Conservation (phyloP, 2,329 filamentous ascomycete genomes). For the Colletotrichum sp. region DNA sequence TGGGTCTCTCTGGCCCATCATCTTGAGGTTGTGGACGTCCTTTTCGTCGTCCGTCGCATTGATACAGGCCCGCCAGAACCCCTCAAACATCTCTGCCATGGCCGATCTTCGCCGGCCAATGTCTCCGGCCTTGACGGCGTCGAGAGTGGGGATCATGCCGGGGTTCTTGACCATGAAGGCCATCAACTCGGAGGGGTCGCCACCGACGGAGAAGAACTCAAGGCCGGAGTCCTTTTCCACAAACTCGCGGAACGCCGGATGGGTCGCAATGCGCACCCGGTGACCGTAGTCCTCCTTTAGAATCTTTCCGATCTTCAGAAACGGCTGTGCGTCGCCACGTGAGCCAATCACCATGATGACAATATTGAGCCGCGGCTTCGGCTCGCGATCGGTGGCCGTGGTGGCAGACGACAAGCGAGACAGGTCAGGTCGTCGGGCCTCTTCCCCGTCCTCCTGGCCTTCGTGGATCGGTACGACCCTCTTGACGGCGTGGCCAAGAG, state of each 20-base stretch:
- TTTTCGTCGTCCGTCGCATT: slow-evolving; percentile 74
- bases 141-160: slow-evolving; percentile 75
- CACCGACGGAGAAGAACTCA: slow-evolving; percentile 82
- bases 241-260: slow-evolving; percentile 78
- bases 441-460: slow-evolving; percentile 32
- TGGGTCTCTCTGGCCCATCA: slow-evolving; percentile 66
- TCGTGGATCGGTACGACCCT: slow-evolving; percentile 46
- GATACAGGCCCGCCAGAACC: slow-evolving; percentile 81
- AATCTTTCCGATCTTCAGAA: slow-evolving; percentile 75
- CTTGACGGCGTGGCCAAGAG: slow-evolving; percentile 67
- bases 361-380: slow-evolving; percentile 69
- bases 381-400: slow-evolving; percentile 32
- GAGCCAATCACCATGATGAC: slow-evolving; percentile 86
- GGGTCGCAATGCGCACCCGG: slow-evolving; percentile 78
- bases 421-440: not conserved
- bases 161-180: slow-evolving; percentile 89
- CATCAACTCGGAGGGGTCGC: slow-evolving; percentile 83
- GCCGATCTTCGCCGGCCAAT: slow-evolving; percentile 69
- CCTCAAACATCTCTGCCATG: slow-evolving; percentile 84
- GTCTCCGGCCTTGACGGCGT: slow-evolving; percentile 76
- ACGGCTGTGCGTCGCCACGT: slow-evolving; percentile 81
- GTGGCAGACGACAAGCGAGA: slow-evolving; percentile 34
- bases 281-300: slow-evolving; percentile 75
- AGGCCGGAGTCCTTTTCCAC: slow-evolving; percentile 74
- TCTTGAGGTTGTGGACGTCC: slow-evolving; percentile 64